A percentile compares a stretch with the other conserved stretches of the same genome.
Evolutionary conservation across 1,284 basidiomycete species (phyloP).

Genomic region (Tausonia pullulans): DNA sequence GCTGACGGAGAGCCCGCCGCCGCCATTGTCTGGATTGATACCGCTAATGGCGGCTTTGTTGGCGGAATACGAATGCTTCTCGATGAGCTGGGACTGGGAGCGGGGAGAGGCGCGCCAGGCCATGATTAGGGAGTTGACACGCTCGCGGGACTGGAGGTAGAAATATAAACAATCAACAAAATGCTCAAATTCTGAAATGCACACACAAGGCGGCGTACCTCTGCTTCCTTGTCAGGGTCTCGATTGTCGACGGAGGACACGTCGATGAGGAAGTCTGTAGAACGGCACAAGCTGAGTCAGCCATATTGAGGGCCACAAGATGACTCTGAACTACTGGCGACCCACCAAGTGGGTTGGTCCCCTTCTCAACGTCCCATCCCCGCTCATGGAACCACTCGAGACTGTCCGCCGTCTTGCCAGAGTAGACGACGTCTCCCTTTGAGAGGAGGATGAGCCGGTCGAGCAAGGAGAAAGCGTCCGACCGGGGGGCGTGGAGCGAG

Average conservation of each 20-base stretch:
- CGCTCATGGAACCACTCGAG: conserved; percentile 37
- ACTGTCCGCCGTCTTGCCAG: conserved; percentile 32
- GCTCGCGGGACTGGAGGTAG: conserved; percentile 19
- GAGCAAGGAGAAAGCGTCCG: conserved; percentile 43
- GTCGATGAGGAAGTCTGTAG: conserved; percentile 42
- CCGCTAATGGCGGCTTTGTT: too few species aligned
- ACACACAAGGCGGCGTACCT: neutral
- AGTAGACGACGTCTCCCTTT: conserved; percentile 40
- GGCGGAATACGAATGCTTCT: neutral
- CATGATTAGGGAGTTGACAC: conserved; percentile 25
- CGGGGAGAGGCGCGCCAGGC: conserved; percentile 23
- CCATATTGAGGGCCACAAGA: neutral
- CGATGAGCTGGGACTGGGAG: neutral
- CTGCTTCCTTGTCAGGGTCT: conserved; percentile 34
- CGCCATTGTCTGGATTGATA: too few species aligned
- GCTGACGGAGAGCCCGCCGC: neutral
- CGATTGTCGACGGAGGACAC: conserved; percentile 40
- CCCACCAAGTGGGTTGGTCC: conserved; percentile 6
- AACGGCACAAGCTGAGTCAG: neutral
- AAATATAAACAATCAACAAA: too few species aligned
- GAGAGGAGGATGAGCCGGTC: conserved; percentile 40
- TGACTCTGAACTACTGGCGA: neutral
- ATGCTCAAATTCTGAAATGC: too few species aligned
- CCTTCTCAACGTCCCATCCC: conserved; percentile 28
- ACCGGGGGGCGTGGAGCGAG: conserved; percentile 44